Evolutionary conservation across 495 filamentous ascomycete genomes (phyloP), one percentile per base, ranked within the genome.

Genomic region (Aspergillus steynii): DNA sequence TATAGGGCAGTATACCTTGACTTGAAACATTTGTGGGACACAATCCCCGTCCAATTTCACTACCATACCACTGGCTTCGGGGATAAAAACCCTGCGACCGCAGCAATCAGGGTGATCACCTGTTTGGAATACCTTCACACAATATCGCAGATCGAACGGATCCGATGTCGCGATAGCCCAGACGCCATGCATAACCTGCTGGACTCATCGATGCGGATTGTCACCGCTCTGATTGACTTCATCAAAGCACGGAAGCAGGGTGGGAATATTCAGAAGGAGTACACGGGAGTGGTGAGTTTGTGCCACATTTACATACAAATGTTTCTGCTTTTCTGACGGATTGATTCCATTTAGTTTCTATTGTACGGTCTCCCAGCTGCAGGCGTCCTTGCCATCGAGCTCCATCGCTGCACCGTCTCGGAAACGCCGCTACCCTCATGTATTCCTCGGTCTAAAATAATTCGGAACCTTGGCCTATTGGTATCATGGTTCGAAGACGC

Each of bases 41-140:
- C 34, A 49, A 63, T 68, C 47, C 68, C 68, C 9, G 5, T 28
- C 7, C 60, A 58, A n/a, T 56, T 75, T 29, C 60, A 68, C 14
- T 76, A 73, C 32, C 34, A 31, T 12, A 15, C 31, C 25, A 28
- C 15, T 0, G 29, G 28, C 6, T 55, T 32, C 31, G 53, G 26
- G 20, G 15, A 27, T 8, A 32, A 27, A 4, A 45, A 32, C 53
- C 32, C 53, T 5, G 10, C n/a, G 12, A 42, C 31, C 34, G 25
- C 20, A 2, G 2, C 29, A 5, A 15, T 37, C 12, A 42, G 28
- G 7, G 32, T 55, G 8, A 32, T 55, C 15, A 28, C 42, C 2
- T 27, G 27, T 8, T 31, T 45, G 25, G 53, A 45, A 26, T 55
- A 55, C 15, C 53, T 55, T 3, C 42, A 45, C 4, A 29, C 53